Percentiles rank a stretch among this genome's conserved stretches.
phyloP scores from a whole-genome alignment of 371 early-diverging fungal species.

The Mortierella sp. region DNA sequence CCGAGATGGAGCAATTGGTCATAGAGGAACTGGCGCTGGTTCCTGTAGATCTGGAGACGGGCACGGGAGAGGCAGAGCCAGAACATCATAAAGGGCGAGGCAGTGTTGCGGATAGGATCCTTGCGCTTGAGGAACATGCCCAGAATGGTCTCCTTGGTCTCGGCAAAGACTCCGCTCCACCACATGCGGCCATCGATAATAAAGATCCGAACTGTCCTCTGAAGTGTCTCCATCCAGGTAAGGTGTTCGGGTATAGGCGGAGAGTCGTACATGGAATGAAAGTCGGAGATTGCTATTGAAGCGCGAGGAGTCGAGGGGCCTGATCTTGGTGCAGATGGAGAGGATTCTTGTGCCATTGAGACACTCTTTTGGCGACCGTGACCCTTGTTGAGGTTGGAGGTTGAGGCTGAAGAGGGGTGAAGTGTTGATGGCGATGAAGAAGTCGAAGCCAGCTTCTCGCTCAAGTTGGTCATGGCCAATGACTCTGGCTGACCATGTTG shows the following conservation, averaged over 20 bases:
- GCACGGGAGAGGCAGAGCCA: slow-evolving; percentile 59
- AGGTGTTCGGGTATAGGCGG: slow-evolving; percentile 45
- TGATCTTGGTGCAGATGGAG: slow-evolving; percentile 10
- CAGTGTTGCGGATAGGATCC: slow-evolving; percentile 61
- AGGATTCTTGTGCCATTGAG: slow-evolving; percentile 30
- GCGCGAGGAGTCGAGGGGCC: slow-evolving; percentile 27
- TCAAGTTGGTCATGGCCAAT: slow-evolving; percentile 27
- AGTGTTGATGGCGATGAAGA: slow-evolving; percentile 16
- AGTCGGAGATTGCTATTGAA: slow-evolving; percentile 43
- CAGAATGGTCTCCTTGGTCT: slow-evolving; percentile 42
- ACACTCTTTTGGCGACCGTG: slow-evolving; percentile 33
- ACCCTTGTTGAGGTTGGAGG: slow-evolving; percentile 4
- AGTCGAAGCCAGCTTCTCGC: slow-evolving; percentile 12
- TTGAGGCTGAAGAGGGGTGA: slow-evolving; percentile 33
- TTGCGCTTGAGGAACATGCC: slow-evolving; percentile 45
- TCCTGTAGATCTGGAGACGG: slow-evolving; percentile 64
- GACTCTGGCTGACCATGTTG: slow-evolving; percentile 42
- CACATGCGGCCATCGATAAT: slow-evolving; percentile 47
- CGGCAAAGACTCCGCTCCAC: slow-evolving; percentile 45
- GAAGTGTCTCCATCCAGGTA: slow-evolving; percentile 21
- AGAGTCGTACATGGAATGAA: slow-evolving; percentile 39
- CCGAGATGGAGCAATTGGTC: slow-evolving; percentile 68
- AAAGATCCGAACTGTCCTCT: slow-evolving; percentile 30
- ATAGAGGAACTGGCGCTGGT: slow-evolving; percentile 57
- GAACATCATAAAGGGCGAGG: slow-evolving; percentile 56